Evolutionary conservation across 148 eudicot genomes (phyloP).

Genomic region (Arctostaphylos glauca): DNA sequence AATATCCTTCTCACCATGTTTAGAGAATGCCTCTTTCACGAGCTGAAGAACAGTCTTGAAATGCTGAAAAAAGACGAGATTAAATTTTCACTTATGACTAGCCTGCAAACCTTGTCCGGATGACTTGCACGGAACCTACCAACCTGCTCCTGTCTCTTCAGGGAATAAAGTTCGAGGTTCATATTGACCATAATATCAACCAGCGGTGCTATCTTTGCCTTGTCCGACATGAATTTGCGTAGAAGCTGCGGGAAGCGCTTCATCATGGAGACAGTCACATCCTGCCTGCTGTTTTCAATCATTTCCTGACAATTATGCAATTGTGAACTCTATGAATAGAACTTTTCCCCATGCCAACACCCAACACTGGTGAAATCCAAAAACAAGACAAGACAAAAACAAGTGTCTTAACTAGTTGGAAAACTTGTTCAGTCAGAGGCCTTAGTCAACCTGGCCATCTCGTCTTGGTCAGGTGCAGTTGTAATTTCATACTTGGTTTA

Average conservation of each 20-base stretch:
- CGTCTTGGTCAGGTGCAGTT: not conserved
- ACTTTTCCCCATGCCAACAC: not conserved
- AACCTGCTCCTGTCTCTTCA: slow-evolving; percentile 98
- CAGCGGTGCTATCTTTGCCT: slow-evolving; percentile 74
- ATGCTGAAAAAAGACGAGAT: slow-evolving; percentile 47
- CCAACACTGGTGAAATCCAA: too few relatives aligned
- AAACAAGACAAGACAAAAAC: not conserved
- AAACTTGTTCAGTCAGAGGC: not conserved
- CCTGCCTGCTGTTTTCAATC: slow-evolving; percentile 59
- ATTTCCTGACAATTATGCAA: slow-evolving; percentile 53
- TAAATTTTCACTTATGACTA: not conserved
- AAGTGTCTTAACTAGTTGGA: not conserved
- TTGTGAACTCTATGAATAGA: not conserved
- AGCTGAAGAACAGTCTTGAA: slow-evolving; percentile 74
- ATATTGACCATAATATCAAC: slow-evolving; percentile 64
- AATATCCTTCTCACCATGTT: slow-evolving; percentile 90
- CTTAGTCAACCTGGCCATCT: not conserved
- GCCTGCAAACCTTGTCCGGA: not conserved
- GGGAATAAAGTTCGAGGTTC: slow-evolving; percentile 92
- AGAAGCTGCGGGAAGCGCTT: slow-evolving; percentile 79
- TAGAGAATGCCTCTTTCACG: slow-evolving; percentile 75
- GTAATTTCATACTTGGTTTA: not conserved
- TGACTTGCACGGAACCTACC: slow-evolving; percentile 10
- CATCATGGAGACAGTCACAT: slow-evolving; percentile 78
- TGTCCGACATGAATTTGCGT: slow-evolving; percentile 82